These are phyloP conservation scores for Aspergillus carlsbadensis DNA, from an alignment of 495 filamentous ascomycete species.

Conservation along the genomic window DNA sequence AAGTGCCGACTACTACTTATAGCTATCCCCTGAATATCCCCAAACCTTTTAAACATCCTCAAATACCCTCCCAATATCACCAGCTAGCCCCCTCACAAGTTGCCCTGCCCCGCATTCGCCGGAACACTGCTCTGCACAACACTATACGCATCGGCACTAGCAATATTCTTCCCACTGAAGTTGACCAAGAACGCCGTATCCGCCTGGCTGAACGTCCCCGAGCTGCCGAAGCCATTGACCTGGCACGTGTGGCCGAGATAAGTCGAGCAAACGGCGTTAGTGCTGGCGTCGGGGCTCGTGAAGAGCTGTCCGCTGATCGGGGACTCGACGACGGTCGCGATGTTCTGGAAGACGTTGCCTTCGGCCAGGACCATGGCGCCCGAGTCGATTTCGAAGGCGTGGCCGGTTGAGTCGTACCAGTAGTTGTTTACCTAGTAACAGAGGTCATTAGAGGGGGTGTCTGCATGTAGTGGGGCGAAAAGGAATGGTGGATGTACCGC, in stretches of 20 bases:
- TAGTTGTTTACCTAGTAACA: conserved; percentile 55
- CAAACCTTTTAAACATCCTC: too few relatives aligned
- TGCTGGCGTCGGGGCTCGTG: conserved; percentile 31
- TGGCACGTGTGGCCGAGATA: conserved; percentile 46
- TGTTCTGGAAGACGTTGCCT: conserved; percentile 60
- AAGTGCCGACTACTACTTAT: too few relatives aligned
- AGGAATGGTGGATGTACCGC: conserved; percentile 23
- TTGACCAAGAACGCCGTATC: conserved; percentile 45
- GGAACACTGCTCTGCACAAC: conserved; percentile 25
- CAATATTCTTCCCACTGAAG: conserved; percentile 51
- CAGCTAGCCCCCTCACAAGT: too few relatives aligned
- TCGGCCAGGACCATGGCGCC: conserved; percentile 55
- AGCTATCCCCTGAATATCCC: too few relatives aligned
- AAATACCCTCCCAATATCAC: too few relatives aligned
- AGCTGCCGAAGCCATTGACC: conserved; percentile 47
- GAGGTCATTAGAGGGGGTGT: not conserved
- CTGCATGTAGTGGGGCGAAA: not conserved
- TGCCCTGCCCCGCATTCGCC: conserved; percentile 33
- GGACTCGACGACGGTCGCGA: conserved; percentile 29
- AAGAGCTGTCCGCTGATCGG: conserved; percentile 43
- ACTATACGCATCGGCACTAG: conserved; percentile 27
- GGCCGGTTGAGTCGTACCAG: conserved; percentile 51
- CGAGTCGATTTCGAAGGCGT: conserved; percentile 54
- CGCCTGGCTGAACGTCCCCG: conserved; percentile 35
- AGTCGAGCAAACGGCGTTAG: conserved; percentile 38